Percentiles rank a stretch among this genome's conserved stretches.
Conservation (phyloP, 768 basidiomycete genomes). For the Tylopilus felleus region DNA sequence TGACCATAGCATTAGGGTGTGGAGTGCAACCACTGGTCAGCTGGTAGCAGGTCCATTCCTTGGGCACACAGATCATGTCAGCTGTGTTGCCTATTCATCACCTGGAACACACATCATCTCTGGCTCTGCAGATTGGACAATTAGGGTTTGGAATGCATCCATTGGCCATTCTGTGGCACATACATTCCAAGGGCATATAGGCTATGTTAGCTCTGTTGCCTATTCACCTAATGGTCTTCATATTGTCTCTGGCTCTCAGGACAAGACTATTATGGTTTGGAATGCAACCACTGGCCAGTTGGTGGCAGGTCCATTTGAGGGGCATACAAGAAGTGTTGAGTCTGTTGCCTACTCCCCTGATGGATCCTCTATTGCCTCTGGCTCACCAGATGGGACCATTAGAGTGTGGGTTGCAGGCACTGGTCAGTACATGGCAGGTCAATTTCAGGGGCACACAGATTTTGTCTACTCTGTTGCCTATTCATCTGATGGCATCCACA, state of each 20-base stretch:
- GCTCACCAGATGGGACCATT: neutral
- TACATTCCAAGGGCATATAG: no score
- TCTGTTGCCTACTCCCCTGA: neutral
- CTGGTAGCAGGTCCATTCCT: neutral
- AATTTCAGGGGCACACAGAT: neutral
- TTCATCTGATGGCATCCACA: constrained; percentile 1
- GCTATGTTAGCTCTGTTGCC: neutral
- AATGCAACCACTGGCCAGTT: constrained; percentile 2
- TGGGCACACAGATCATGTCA: neutral
- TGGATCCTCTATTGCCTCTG: neutral
- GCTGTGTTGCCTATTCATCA: constrained; percentile 24
- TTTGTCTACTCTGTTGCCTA: neutral
- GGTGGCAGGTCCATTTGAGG: constrained; percentile 12
- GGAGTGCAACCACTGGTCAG: no score
- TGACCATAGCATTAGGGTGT: no score
- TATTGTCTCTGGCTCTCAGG: neutral
- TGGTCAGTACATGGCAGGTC: neutral
- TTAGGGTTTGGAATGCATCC: neutral
- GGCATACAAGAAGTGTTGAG: neutral
- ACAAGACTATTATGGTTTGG: neutral
- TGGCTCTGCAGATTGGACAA: neutral
- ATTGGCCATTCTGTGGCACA: neutral
- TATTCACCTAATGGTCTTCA: neutral
- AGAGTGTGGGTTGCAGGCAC: neutral
- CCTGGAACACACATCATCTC: neutral